Evolutionary conservation across 2,329 filamentous ascomycete genomes (phyloP).

Genomic region (Penicillium sp.): DNA sequence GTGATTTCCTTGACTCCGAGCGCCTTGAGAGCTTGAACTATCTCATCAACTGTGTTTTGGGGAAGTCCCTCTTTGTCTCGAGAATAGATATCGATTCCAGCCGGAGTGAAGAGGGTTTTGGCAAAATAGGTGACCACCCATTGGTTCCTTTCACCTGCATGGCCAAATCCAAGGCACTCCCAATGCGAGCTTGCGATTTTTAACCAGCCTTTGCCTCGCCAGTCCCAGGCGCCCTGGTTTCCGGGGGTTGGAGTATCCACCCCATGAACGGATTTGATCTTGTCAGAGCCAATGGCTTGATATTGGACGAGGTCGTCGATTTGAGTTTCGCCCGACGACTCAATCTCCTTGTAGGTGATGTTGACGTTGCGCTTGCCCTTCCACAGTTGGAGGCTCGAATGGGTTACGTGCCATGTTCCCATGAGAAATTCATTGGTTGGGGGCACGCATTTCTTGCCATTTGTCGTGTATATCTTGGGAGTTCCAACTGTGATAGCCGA

Average conservation of each 20-base stretch:
- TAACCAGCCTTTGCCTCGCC: slow-evolving; percentile 77
- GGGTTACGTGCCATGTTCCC: slow-evolving; percentile 30
- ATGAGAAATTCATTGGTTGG: slow-evolving; percentile 21
- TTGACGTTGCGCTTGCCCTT: slow-evolving; percentile 29
- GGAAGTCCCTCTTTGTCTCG: slow-evolving; percentile 40
- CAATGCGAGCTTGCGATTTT: slow-evolving; percentile 74
- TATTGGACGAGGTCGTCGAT: slow-evolving; percentile 26
- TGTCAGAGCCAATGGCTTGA: slow-evolving; percentile 16
- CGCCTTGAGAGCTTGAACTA: slow-evolving; percentile 11
- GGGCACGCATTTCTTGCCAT: slow-evolving; percentile 5
- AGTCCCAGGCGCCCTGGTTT: slow-evolving; percentile 63
- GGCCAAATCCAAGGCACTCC: slow-evolving; percentile 57
- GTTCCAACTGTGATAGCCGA: slow-evolving; percentile 5
- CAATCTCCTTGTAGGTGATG: slow-evolving; percentile 23
- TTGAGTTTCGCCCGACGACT: slow-evolving; percentile 8
- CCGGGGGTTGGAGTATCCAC: slow-evolving; percentile 20
- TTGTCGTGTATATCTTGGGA: slow-evolving; percentile 3
- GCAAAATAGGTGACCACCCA: slow-evolving; percentile 88
- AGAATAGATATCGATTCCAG: slow-evolving; percentile 79
- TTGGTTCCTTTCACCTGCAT: slow-evolving; percentile 42
- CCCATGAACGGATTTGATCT: slow-evolving; percentile 22
- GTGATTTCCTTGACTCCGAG: slow-evolving; percentile 13
- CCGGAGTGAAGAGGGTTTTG: slow-evolving; percentile 80
- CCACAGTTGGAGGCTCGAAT: slow-evolving; percentile 28
- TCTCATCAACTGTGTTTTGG: slow-evolving; percentile 9